Evolutionary conservation across 805 yeast species (phyloP), one percentile per base, ranked within the genome.

Genomic region (Saccharomycopsis babjevae): DNA sequence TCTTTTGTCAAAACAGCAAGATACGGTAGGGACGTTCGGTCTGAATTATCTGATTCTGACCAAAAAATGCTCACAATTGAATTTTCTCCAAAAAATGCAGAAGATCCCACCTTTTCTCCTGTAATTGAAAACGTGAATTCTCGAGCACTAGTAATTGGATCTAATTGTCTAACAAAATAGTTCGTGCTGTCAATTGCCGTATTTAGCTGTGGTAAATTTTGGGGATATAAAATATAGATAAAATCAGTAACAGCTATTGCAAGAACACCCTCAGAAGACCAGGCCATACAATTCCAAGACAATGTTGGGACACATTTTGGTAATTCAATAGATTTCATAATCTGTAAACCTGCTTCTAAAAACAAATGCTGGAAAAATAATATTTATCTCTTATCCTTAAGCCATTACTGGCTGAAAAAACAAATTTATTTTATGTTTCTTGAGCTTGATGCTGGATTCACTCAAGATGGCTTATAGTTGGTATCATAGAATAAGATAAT

Each of bases 1-100:
- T 58, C 62, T 18, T 55, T 59, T 11, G 64, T 59, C 3, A 59
- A n/a, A 25, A 36, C 62, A 1, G 60, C 60, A 16, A 61, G 54
- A 5, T 39, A 39, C 18, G 57, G 32, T 18, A 22, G 55, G 10
- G 25, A 25, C 20, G 15, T 42, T 28, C 56, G 32, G 11, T 13
- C 13, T 3, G 52, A n/a, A 28, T 3, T 30, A n/a, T 54, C 55
- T 15, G 28, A 30, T 5, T 59, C 55, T 16, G 62, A 59, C 64
- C 64, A 61, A 16, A 39, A 43, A 5, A 57, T 16, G 11, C 42
- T 18, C 16, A 42, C 32, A 5, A 56, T 28, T 3, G 32, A 28
- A n/a, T 52, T 38, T 18, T 61, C 64, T 11, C 57, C 50, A 52
- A 39, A 39, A 22, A 25, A 28, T 4, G 58, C 34, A 30, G 54